These are phyloP conservation scores for Aspergillus pseudoglaucus DNA, from an alignment of 2,329 filamentous ascomycete species.

Conservation along the genomic window DNA sequence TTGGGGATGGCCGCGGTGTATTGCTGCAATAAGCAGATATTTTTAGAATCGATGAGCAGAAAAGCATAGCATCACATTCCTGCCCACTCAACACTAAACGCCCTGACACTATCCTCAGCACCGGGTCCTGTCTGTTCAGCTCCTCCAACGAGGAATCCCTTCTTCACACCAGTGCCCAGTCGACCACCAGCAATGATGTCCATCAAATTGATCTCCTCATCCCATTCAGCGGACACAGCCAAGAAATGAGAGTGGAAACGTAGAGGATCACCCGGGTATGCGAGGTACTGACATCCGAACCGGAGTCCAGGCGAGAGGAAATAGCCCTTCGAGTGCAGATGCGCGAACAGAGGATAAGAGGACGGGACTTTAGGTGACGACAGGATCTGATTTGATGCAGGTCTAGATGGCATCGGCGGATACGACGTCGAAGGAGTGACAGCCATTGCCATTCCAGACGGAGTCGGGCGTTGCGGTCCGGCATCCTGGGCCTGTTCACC, in stretches of 20 bases:
- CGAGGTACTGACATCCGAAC: constrained; percentile 89
- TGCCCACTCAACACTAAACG: constrained; percentile 89
- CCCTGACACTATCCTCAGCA: constrained; percentile 45
- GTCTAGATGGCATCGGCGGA: constrained; percentile 36
- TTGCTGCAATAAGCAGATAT: too few relatives aligned
- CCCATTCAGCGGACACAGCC: constrained; percentile 76
- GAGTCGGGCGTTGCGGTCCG: constrained; percentile 9
- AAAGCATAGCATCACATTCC: constrained; percentile 60
- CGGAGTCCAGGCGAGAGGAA: constrained; percentile 87
- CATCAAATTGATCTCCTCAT: constrained; percentile 76
- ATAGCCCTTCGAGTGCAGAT: constrained; percentile 72
- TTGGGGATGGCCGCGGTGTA: too few relatives aligned
- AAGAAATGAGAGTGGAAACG: constrained; percentile 95
- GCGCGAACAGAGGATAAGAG: constrained; percentile 70
- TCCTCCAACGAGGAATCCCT: constrained; percentile 82
- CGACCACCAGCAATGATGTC: constrained; percentile 81
- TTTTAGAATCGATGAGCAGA: neutral
- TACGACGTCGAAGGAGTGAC: constrained; percentile 48
- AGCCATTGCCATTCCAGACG: constrained; percentile 19
- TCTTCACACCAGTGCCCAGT: constrained; percentile 91
- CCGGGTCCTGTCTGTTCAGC: constrained; percentile 40
- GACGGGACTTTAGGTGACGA: constrained; percentile 32
- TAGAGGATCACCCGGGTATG: constrained; percentile 90
- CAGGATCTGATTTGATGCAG: constrained; percentile 19
- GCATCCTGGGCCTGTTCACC: constrained; percentile 3